phyloP scores from a whole-genome alignment of 2,329 filamentous ascomycete species.

The Lachnellula arida region DNA sequence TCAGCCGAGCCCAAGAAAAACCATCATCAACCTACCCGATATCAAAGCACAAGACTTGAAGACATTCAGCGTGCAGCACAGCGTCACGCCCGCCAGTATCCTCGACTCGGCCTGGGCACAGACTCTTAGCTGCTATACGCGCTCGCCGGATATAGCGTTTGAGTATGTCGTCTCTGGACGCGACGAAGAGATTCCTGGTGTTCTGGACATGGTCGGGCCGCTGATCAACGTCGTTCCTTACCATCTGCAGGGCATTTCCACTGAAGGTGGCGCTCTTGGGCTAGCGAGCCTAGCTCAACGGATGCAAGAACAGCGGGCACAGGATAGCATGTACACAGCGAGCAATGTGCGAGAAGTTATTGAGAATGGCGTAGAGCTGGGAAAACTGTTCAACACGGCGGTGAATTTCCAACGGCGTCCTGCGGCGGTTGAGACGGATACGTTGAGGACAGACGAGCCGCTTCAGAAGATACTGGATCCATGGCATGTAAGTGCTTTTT shows the following conservation, averaged over 20 bases:
- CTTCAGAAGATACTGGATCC: background rate
- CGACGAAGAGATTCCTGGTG: background rate
- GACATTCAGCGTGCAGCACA: background rate
- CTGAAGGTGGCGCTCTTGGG: background rate
- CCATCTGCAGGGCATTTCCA: background rate
- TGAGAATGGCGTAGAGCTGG: background rate
- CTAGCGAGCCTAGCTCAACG: background rate
- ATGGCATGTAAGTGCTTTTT: background rate
- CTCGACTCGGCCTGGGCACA: background rate
- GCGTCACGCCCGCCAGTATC: background rate
- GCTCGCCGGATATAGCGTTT: background rate
- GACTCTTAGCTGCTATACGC: background rate
- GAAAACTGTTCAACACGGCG: background rate
- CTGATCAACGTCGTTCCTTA: background rate
- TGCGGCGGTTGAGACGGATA: background rate
- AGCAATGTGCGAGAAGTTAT: background rate
- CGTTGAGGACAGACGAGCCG: background rate
- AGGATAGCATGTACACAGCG: background rate
- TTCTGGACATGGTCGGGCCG: background rate
- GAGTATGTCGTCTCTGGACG: background rate
- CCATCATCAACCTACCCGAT: background rate
- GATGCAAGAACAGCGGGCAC: background rate
- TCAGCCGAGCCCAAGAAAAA: background rate
- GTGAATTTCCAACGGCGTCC: background rate
- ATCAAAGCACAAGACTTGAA: background rate